Base-by-base conservation (phyloP, 1,284 basidiomycete genomes). In the Ceratobasidium sp. region DNA sequence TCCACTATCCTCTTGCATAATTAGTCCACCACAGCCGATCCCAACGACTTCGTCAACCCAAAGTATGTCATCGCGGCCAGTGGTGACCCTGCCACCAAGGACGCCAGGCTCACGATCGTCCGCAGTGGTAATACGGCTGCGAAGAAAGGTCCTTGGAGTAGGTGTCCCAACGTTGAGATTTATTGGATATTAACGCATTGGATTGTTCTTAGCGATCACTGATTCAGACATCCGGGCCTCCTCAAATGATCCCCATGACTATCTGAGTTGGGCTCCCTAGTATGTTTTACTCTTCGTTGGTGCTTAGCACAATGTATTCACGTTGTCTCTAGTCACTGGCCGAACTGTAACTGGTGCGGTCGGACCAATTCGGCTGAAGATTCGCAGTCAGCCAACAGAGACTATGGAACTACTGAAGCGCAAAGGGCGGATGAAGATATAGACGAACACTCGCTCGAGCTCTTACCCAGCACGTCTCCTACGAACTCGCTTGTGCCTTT, bases 231-330 rank as follows among this genome's bases (percentile, higher is more conserved):
- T 83, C 24, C 75, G 81, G 4, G 83, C 86, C 14, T 84, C 86
- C 0, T 85, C 84, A 43, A 80, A 83, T 8, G 79, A 87, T 77
- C 78, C 80, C 16, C 84, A 83, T 73, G 86, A 88, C 78, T 88
- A 88, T 79, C 79, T 88, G 77, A 87, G 86, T 74, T 88, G 85
- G 84, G 86, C 86, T 37, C 87, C 86, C 9, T 88, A 88, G 87
- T 88, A 77, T 78, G 85, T 81, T 13, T 56, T 8, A 48, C 54
- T 22, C 9, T 61, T 29, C 34, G 54, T 22, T 56, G 37, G 51
- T n/a, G 13, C 24, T 37, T 53, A 24, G 9, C 71, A 41, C n/a
- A 27, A 9, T 37, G 49, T 69, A 79, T 43, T 51, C 43, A 76
- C 34, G 46, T n/a, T 24, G 46, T 37, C 37, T 59, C 1, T 74